Evolutionary conservation across 768 basidiomycete species (phyloP), one percentile per base, ranked within the genome.

Genomic region (Collybia mongolica): DNA sequence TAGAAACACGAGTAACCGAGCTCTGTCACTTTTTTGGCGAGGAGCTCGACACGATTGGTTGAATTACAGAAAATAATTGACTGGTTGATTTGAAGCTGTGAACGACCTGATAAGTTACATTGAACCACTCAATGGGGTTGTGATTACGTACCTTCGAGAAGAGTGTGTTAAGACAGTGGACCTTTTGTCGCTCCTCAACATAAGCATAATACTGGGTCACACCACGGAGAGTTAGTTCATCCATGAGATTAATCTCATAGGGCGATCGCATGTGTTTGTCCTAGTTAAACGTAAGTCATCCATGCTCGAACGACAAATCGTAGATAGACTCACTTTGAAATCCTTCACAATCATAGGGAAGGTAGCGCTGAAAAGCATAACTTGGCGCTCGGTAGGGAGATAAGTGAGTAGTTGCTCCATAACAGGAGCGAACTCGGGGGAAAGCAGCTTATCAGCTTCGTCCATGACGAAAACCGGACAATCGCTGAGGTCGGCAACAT

Each of bases 41-140:
- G 82, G 42, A 99, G 88, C 73, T 99, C 96, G 74, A 99, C 96
- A 51, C 96, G 93, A 77, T 98, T 97, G 63, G 96, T 99, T 57
- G 96, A 98, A 79, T 99, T 99, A 75, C 96, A 99, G 74, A 99
- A 99, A 66, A 99, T 99, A 73, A 99, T 98, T 52, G 96, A 98
- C 74, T 99, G 96, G 74, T 99, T 99, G 79, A 99, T 99, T 95
- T 98, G 96, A 44, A 99, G 84, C 93, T 98, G 65, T 11, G 51
- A 32, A 41, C 37, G 17, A 17, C 54, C 52, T 42, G 45, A 50
- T 23, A 20, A 29, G 14, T 14, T 35, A 32, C 2, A 37, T n/a
- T 11, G 28, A 14, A 29, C 40, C 17, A 18, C 26, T 32, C 46
- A 19, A 42, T 12, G 36, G 17, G 48, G 29, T 29, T 5, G 12